phyloP scores from a whole-genome alignment of 164 flowering plant species.

The Berberis vulgaris region DNA sequence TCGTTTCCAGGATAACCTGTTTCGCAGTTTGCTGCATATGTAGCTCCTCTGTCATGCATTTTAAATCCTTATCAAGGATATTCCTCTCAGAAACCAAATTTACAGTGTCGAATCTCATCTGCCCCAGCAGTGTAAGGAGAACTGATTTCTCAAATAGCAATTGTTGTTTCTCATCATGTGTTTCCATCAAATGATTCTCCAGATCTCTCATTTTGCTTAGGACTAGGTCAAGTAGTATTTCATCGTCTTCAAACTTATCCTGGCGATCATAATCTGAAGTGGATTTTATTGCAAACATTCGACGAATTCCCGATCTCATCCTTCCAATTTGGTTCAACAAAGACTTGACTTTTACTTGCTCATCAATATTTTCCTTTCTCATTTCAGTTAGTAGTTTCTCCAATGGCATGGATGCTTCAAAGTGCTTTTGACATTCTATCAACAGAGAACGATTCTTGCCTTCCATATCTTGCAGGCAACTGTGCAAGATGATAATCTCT shows the following conservation, averaged over 20 bases:
- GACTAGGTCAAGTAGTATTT: conserved; percentile 26
- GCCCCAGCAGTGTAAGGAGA: conserved; percentile 43
- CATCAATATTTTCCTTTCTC: conserved; percentile 57
- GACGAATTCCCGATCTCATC: conserved; percentile 42
- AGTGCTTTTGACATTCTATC: conserved; percentile 56
- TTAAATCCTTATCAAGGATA: conserved; percentile 26
- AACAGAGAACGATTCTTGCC: conserved; percentile 44
- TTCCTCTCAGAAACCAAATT: conserved; percentile 33
- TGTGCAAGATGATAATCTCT: conserved; percentile 67
- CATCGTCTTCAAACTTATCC: conserved; percentile 23
- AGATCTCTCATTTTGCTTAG: conserved; percentile 31
- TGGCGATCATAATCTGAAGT: conserved; percentile 16
- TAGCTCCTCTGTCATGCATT: conserved; percentile 21
- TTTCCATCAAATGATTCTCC: conserved; percentile 24
- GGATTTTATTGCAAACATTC: conserved; percentile 41
- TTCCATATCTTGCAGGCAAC: conserved; percentile 56
- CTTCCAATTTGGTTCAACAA: conserved; percentile 48
- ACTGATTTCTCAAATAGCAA: conserved; percentile 62
- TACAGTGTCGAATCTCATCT: conserved; percentile 31
- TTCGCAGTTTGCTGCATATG: conserved; percentile 38
- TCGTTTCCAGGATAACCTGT: conserved; percentile 37
- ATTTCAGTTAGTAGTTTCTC: conserved; percentile 52
- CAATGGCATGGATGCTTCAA: conserved; percentile 48
- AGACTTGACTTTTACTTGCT: conserved; percentile 55
- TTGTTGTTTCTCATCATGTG: conserved; percentile 52